Base-by-base conservation (phyloP, 2,329 filamentous ascomycete species). In the Colletotrichum sidae region DNA sequence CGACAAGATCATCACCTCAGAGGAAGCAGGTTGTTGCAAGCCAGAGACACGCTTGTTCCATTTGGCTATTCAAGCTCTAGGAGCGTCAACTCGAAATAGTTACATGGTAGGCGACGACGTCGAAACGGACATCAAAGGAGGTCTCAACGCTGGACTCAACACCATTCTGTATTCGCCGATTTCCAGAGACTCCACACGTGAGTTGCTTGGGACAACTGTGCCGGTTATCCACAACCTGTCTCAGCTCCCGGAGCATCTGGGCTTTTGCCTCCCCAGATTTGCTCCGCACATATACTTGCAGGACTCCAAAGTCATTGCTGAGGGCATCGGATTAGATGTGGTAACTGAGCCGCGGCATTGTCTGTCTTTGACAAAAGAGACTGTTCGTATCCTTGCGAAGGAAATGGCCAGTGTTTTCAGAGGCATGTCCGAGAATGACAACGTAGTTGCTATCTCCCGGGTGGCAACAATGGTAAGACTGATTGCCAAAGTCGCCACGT, bases 1-100 rank as follows among this genome's bases (percentile, higher is more conserved):
- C 59, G 46, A 56, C 52, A 25, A 51, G 25, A 41, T 62, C 52
- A n/a, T 62, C 38, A 46, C 45, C 17, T 62, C 46, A 13, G 52
- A 62, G 25, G 45, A 62, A 38, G 59, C 38, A 11, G 52, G 52
- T 5, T 55, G 37, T 9, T 44, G 25, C 33, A 62, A 56, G 52
- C 59, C 52, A 2, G 52, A 56, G 8, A 44, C 8, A 1, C 9
- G 15, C 8, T 2, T 56, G 1, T 61, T 56, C 15, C 37, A 15
- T 2, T 33, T 35, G n/a, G 51, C 46, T 6, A n/a, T 50, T 4
- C 2, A 55, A 9, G 8, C 25, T 3, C 15, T 56, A 12, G 37
- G 44, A 8, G 38, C 34, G 13, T 37, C 34, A 8, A 9, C 37
- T 7, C 13, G 13, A 8, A 38, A n/a, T 4, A 49, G 17, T 12